Conservation (phyloP, 2,329 filamentous ascomycete species). For the Verticillium nubilum region DNA sequence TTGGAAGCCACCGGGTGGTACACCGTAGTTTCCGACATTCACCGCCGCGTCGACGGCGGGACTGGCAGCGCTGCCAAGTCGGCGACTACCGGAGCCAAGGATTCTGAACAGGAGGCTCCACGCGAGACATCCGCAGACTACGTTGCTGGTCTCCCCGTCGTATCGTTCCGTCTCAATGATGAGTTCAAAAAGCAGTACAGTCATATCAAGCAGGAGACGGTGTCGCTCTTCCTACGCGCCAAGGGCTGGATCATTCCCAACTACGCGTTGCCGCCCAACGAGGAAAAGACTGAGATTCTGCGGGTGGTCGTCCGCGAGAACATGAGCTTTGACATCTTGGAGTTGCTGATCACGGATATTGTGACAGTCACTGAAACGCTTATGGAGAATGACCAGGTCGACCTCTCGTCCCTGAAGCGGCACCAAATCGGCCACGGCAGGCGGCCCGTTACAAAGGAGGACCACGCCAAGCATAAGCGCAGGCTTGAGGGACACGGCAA, state of each 20-base stretch:
- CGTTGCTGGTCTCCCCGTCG: slow-evolving; percentile 60
- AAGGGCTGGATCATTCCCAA: slow-evolving; percentile 70
- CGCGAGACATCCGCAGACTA: slow-evolving; percentile 54
- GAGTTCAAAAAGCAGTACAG: slow-evolving; percentile 55
- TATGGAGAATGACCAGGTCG: slow-evolving; percentile 32
- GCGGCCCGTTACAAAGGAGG: slow-evolving; percentile 7
- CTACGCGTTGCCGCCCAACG: slow-evolving; percentile 59
- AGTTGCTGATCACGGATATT: slow-evolving; percentile 57
- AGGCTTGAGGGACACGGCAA: not conserved
- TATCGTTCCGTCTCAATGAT: slow-evolving; percentile 60
- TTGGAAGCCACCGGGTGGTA: slow-evolving; percentile 65
- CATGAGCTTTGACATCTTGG: slow-evolving; percentile 63
- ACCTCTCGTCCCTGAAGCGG: slow-evolving; percentile 9
- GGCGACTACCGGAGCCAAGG: slow-evolving; percentile 26
- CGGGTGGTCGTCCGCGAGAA: slow-evolving; percentile 63
- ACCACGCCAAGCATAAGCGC: slow-evolving; percentile 4
- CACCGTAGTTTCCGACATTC: slow-evolving; percentile 58
- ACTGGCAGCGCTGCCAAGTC: slow-evolving; percentile 30
- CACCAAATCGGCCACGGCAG: slow-evolving; percentile 7
- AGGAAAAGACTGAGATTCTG: slow-evolving; percentile 59
- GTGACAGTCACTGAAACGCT: slow-evolving; percentile 54
- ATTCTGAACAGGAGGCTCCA: not conserved
- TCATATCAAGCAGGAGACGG: slow-evolving; percentile 57
- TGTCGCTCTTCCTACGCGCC: slow-evolving; percentile 57
- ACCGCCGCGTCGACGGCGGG: slow-evolving; percentile 43